Evolutionary conservation across 1,139 yeast genomes (phyloP).

Genomic region (Pichia sp.): DNA sequence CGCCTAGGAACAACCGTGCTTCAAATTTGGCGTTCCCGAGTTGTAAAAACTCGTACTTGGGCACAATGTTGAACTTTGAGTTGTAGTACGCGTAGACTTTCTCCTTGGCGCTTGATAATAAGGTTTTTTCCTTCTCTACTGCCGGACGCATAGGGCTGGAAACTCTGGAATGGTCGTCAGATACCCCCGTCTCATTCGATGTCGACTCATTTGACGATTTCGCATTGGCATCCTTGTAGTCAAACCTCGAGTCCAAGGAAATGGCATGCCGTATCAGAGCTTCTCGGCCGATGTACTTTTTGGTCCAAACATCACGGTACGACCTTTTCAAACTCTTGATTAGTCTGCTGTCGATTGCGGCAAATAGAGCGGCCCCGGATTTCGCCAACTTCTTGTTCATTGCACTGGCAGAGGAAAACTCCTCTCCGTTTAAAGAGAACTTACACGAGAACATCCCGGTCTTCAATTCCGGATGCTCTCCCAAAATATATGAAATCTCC

Average conservation of each 20-base stretch:
- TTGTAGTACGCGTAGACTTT: constrained; percentile 14
- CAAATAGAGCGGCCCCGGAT: constrained; percentile 16
- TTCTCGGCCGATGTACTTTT: constrained; percentile 7
- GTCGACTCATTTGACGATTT: not conserved
- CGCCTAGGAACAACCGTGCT: constrained; percentile 8
- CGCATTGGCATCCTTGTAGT: not conserved
- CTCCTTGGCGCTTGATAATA: constrained; percentile 11
- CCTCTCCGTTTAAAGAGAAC: constrained; percentile 2
- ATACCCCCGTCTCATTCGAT: not conserved
- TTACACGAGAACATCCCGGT: constrained; percentile 10
- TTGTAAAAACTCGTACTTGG: constrained; percentile 7
- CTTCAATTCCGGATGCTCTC: constrained; percentile 6
- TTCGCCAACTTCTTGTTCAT: constrained; percentile 19
- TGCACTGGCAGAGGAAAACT: constrained; percentile 7
- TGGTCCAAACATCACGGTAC: constrained; percentile 10
- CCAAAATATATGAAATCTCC: constrained; percentile 4
- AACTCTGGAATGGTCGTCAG: not conserved
- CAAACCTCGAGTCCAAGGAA: constrained; percentile 4
- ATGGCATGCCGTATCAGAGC: not conserved
- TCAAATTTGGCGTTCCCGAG: constrained; percentile 6
- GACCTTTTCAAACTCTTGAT: constrained; percentile 7
- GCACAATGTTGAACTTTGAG: constrained; percentile 7
- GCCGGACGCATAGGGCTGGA: not conserved
- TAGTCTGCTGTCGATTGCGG: constrained; percentile 10
- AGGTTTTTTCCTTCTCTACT: not conserved